A percentile compares a stretch with the other conserved stretches of the same genome.
Evolutionary conservation across 441 rosid genomes (phyloP).

Genomic region (Cnidoscolus chayamansa): DNA sequence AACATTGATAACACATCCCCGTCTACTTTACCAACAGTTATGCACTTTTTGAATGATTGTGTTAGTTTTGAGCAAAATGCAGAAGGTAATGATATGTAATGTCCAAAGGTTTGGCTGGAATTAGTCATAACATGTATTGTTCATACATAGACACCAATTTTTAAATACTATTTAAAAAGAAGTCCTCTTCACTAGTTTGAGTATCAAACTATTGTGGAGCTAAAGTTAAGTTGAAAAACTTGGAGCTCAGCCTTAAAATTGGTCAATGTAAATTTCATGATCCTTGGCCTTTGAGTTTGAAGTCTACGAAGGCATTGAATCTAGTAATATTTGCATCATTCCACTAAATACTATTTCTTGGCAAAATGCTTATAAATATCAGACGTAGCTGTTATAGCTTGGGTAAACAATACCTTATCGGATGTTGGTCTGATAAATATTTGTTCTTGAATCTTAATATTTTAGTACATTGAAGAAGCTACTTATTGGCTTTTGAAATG

Average conservation of each 20-base stretch:
- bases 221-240: background rate
- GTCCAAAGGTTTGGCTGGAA: background rate
- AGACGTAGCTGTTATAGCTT: background rate
- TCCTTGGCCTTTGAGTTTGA: background rate
- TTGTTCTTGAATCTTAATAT: constrained; percentile 5
- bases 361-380: background rate
- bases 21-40: background rate
- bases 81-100: background rate
- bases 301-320: background rate
- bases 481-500: background rate
- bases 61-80: background rate
- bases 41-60: background rate
- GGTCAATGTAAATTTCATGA: background rate
- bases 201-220: background rate
- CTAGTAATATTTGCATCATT: constrained; percentile 1
- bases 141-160: background rate
- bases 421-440: background rate
- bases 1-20: background rate
- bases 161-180: background rate
- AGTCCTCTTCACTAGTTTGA: background rate
- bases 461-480: background rate
- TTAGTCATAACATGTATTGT: background rate
- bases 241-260: background rate
- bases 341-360: background rate
- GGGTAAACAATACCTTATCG: background rate